These are phyloP conservation scores for Lodderomyces orthopsilosis DNA, from an alignment of 1,139 yeast genomes.

Conservation along the genomic window DNA sequence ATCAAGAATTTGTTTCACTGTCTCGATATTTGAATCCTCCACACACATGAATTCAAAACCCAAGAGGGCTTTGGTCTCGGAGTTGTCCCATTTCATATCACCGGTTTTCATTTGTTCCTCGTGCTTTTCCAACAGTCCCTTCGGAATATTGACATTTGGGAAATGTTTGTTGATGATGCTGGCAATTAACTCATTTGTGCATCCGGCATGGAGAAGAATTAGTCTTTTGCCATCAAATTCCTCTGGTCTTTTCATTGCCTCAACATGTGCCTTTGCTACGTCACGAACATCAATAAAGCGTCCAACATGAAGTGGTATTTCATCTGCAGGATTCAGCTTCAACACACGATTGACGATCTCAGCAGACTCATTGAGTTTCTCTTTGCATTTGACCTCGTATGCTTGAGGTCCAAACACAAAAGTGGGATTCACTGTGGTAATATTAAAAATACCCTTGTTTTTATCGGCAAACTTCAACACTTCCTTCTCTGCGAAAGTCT, in stretches of 20 bases:
- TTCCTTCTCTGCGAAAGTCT: constrained; percentile 47
- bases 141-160: constrained; percentile 12
- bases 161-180: constrained; percentile 23
- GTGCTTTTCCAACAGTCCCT: constrained; percentile 17
- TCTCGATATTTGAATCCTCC: constrained; percentile 33
- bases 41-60: constrained; percentile 34
- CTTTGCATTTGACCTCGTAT: constrained; percentile 25
- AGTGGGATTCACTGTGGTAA: constrained; percentile 46
- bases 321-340: constrained; percentile 16
- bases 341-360: constrained; percentile 27
- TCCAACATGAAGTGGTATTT: constrained; percentile 16
- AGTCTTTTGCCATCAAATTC: constrained; percentile 27
- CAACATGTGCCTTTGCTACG: constrained; percentile 50
- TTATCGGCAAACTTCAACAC: constrained; percentile 33
- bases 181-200: constrained; percentile 20
- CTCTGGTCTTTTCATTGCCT: constrained; percentile 30
- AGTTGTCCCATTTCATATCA: constrained; percentile 19
- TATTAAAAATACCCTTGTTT: constrained; percentile 35
- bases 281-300: constrained; percentile 50
- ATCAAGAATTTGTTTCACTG: constrained; percentile 21
- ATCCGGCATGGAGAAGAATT: constrained; percentile 25
- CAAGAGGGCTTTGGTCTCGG: constrained; percentile 26
- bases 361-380: constrained; percentile 25
- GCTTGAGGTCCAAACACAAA: constrained; percentile 48
- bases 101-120: constrained; percentile 2